Base-by-base conservation (phyloP, 169 alveolate species). In the Eimeria tenella region DNA sequence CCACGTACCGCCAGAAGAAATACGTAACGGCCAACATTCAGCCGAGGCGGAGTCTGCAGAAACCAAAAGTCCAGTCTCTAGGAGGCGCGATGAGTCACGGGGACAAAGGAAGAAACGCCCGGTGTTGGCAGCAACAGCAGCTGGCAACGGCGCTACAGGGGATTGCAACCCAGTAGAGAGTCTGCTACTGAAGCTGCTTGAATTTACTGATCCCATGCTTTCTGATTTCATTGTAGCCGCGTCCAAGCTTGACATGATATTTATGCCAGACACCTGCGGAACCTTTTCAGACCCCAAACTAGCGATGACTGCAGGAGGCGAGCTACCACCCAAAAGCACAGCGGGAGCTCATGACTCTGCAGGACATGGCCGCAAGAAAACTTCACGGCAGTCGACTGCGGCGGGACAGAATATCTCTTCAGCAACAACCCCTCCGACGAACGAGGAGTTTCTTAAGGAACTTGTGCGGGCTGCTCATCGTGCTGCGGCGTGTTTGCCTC, bases 101-200 rank as follows among this genome's bases (percentile, higher is more conserved):
- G 89, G 89, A 56, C 17, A 31, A 3, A 31, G 73, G 25, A 81
- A 81, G 70, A 75, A 75, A 11, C 63, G n/a, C 86, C n/a, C 56
- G 11, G 21, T 23, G 5, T 19, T 25, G 31, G 5, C 63, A 4
- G 86, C 65, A 52, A 52, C 89, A 5, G 50, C 52, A 53, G 25
- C 87, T 8, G 87, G 19, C n/a, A 56, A 19, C 50, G n/a, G 17
- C 52, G 49, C 52, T 25, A 52, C 79, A 9, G 79, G 25, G 52
- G 49, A 68, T 17, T 9, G 71, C 68, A 81, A 5, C 25, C 65
- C 53, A 17, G 70, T 21, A 81, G 89, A 81, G 49, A 71, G 73
- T n/a, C 6, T 81, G 68, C 53, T 81, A 52, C 89, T 81, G 55
- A 81, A 81, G 89, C 73, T 52, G 52, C 89, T 81, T 9, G 89